Percentiles rank a stretch among this genome's conserved stretches.
Evolutionary conservation across 2,329 filamentous ascomycete species (phyloP).

Genomic region (Fusarium illudens): DNA sequence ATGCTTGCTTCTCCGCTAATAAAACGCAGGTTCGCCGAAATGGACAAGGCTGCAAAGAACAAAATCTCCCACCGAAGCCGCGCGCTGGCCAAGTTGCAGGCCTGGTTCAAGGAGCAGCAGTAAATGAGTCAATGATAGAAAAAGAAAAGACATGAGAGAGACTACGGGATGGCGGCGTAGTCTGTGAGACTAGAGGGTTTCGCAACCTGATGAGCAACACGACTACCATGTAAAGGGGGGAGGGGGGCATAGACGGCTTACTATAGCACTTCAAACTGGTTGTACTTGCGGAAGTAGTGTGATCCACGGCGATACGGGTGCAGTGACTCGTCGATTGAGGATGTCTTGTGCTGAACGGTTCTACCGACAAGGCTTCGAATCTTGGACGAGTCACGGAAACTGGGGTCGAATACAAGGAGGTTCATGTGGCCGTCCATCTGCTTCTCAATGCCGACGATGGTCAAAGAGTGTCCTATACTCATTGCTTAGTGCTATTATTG

Average conservation of each 20-base stretch:
- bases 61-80: slow-evolving; percentile 89
- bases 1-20: slow-evolving; percentile 19
- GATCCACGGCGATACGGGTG: slow-evolving; percentile 77
- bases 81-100: slow-evolving; percentile 85
- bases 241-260: slow-evolving; percentile 50
- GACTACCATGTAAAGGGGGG: neutral
- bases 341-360: slow-evolving; percentile 54
- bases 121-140: neutral
- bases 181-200: slow-evolving; percentile 25
- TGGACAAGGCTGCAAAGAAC: slow-evolving; percentile 90
- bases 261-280: slow-evolving; percentile 83
- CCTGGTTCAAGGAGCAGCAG: slow-evolving; percentile 71
- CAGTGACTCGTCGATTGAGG: slow-evolving; percentile 57
- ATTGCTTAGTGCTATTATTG: neutral
- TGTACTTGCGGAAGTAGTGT: slow-evolving; percentile 73
- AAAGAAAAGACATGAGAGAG: neutral
- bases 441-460: slow-evolving; percentile 85
- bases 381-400: slow-evolving; percentile 73
- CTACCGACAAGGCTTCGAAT: slow-evolving; percentile 67
- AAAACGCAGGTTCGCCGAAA: slow-evolving; percentile 79
- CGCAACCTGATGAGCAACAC: slow-evolving; percentile 6
- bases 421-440: slow-evolving; percentile 69
- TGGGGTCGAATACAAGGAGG: slow-evolving; percentile 88
- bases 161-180: slow-evolving; percentile 15
- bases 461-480: slow-evolving; percentile 79